Evolutionary conservation across 257 asterid species (phyloP), one percentile per base, ranked within the genome.

Genomic region (Solanum verrucosum): DNA sequence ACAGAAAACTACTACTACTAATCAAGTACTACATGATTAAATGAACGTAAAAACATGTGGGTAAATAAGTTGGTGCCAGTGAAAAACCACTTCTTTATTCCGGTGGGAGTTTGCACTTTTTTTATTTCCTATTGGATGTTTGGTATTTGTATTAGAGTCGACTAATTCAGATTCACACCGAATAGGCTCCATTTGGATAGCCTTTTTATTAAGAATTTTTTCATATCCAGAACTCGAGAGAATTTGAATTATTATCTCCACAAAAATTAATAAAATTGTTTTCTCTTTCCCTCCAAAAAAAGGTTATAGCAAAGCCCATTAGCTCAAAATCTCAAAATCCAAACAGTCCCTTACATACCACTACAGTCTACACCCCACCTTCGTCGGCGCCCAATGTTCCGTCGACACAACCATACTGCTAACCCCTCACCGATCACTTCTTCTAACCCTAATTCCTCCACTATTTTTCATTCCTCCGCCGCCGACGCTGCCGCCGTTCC

Each of bases 361-460:
- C 75, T 63, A 52, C n/a, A 18, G n/a, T 52, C 52, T 77, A 42
- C 37, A 44, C 27, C 42, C 42, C 42, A 63, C 31, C 25, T 14
- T 73, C 88, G 88, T 73, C 88, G 84, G 74, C 88, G 35, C 56
- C 83, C 20, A 81, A 86, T 73, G 74, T 34, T 63, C 33, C 83
- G 84, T 49, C 86, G 35, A 23, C 88, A 42, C 86, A 38, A 20
- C 59, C 83, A 31, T 59, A 52, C 86, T 59, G n/a, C 5, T 87
- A 25, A 84, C 77, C 49, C 16, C 46, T 74, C 85, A 29, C 85
- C 63, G 46, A 35, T 14, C 73, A n/a, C 79, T 77, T 27, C 65
- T 15, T 35, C 86, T 10, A 52, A 49, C 88, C 71, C 88, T 46
- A 34, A 31, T 56, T 49, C 88, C 60, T 31, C 88, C 21, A 73